These are phyloP conservation scores for Styphnolobium japonicum DNA, from an alignment of 306 rosid genomes.

Conservation along the genomic window DNA sequence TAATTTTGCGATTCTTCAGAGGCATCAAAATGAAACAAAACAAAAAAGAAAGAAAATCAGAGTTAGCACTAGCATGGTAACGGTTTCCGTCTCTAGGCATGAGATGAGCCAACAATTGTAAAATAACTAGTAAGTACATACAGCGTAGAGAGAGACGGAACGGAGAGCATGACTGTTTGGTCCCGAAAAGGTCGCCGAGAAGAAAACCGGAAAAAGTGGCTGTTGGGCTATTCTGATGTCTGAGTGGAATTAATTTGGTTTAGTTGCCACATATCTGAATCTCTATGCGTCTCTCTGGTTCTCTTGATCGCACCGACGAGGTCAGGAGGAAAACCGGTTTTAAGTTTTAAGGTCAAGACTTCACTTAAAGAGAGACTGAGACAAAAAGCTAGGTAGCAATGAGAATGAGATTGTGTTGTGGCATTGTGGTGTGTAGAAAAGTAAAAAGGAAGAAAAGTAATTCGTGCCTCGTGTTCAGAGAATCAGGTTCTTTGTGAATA, in stretches of 20 bases:
- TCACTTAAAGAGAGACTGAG: neutral
- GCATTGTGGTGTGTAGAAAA: neutral
- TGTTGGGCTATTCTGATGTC: slow-evolving; percentile 5
- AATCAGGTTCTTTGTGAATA: slow-evolving; percentile 60
- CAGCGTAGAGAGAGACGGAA: neutral
- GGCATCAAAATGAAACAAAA: neutral
- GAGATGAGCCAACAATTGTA: no score
- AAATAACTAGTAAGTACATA: no score
- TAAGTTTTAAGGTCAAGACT: neutral
- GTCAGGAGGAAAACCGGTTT: neutral
- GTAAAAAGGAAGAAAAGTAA: slow-evolving; percentile 29
- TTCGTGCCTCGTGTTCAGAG: slow-evolving; percentile 41
- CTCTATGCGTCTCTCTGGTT: no score
- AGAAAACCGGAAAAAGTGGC: slow-evolving; percentile 21
- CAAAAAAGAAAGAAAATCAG: no score
- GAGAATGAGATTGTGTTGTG: slow-evolving; percentile 22
- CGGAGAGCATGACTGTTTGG: neutral
- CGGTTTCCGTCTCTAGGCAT: no score
- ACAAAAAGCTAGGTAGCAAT: slow-evolving; percentile 9
- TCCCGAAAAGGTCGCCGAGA: slow-evolving; percentile 41
- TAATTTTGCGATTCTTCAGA: slow-evolving; percentile 25
- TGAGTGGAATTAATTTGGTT: no score
- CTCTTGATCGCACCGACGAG: no score
- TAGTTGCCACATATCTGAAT: no score
- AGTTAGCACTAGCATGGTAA: no score